Evolutionary conservation across 148 eudicot genomes (phyloP), one percentile per base, ranked within the genome.

Genomic region (Hydrangea macrophylla): DNA sequence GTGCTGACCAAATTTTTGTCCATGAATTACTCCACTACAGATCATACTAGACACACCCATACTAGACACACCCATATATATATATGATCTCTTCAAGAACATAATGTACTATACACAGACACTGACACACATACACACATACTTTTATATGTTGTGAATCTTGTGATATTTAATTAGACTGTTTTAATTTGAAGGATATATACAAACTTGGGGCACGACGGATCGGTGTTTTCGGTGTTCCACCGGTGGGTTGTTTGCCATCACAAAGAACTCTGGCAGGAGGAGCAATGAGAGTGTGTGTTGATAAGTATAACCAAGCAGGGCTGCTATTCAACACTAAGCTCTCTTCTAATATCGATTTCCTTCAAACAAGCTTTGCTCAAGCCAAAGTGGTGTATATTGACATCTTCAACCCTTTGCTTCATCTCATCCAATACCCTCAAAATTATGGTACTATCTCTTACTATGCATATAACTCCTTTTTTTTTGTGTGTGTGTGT

Each of bases 211-310:
- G 90, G 20, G 80, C 75, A 24, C 33, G 81, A 62, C 74, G 87
- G 68, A 60, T 86, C 4, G 79, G 60, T 4, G 42, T 80, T 20
- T 85, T 85, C 36, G 62, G 84, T 22, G 74, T 74, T 53, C 83
- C 90, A 3, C 85, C 90, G 1, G 68, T 83, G 31, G 90, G 87
- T 9, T 83, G 87, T 55, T 71, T 86, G 64, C 87, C 87, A 9
- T 73, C 85, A 10, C 76, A 80, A 35, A 80, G 87, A 76, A 86
- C 90, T 0, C n/a, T 86, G 0, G 83, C 51, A 7, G 87, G 87
- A 9, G 83, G 85, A 20, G 12, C 28, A 6, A 1, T 42, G 18
- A 73, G 90, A 36, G 56, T 25, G n/a, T 86, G 90, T 59, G 68
- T 57, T 0, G 73, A 73, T 23, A 18, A 64, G 2, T 55, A 76